phyloP scores from a whole-genome alignment of 768 basidiomycete genomes.

The Termitomyces sp. region DNA sequence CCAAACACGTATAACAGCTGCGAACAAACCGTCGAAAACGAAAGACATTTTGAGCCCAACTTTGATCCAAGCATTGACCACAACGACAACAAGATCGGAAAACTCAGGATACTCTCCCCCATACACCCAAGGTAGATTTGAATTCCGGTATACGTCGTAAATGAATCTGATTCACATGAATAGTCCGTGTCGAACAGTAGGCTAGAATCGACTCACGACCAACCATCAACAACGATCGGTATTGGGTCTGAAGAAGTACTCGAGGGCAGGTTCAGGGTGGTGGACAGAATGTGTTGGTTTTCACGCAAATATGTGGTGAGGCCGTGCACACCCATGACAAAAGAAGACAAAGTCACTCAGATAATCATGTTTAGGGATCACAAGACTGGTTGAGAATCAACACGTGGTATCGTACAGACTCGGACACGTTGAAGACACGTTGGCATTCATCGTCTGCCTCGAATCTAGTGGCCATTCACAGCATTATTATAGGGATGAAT shows the following conservation, averaged over 20 bases:
- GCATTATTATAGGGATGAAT: too few species aligned
- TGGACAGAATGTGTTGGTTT: conserved; percentile 39
- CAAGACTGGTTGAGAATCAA: not conserved
- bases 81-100: conserved; percentile 37
- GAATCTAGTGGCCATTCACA: too few species aligned
- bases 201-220: conserved; percentile 65
- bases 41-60: conserved; percentile 66
- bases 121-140: conserved; percentile 77
- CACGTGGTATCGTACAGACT: too few species aligned
- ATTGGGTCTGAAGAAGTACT: conserved; percentile 21
- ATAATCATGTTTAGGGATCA: not conserved
- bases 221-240: conserved; percentile 74
- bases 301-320: conserved; percentile 51
- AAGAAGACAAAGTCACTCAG: not conserved
- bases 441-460: too few species aligned
- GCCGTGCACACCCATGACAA: conserved; percentile 49
- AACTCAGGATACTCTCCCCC: conserved; percentile 76
- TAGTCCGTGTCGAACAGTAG: conserved; percentile 3
- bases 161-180: conserved; percentile 55
- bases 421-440: too few species aligned
- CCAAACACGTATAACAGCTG: conserved; percentile 2
- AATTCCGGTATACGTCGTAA: conserved; percentile 58
- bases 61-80: conserved; percentile 65
- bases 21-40: conserved; percentile 75
- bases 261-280: conserved; percentile 21